Evolutionary conservation across 768 basidiomycete species (phyloP), one percentile per base, ranked within the genome.

Genomic region (Boletus tomentosulus): DNA sequence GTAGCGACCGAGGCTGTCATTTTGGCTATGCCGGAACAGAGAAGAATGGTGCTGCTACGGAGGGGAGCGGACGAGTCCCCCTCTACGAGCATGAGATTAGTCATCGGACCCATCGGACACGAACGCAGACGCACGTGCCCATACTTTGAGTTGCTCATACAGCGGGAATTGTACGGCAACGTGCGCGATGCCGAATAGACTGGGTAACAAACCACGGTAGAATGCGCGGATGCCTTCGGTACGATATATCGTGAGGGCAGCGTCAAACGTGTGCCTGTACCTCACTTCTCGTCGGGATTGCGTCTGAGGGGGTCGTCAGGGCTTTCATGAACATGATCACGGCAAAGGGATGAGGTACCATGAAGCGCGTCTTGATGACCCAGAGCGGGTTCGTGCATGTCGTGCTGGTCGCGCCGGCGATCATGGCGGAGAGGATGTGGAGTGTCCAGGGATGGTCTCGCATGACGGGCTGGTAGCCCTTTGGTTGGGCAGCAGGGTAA

Each of bases 321-420:
- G 49, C 22, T 31, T 25, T 19, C 19, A 19, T 19, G 19, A 42
- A 33, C 12, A 46, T 48, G 43, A 41, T 24, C 31, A 41, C 15
- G 46, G 43, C 4, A 31, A 22, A 9, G 49, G 22, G 31, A 49
- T 37, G 43, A 54, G 76, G 59, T 58, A 96, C 96, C 97, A 98
- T 98, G 74, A 98, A 98, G 28, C 97, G 85, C 24, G 96, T 98
- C 76, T 98, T 98, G 71, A 99, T 94, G 39, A 99, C 93, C 97
- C 97, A 99, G 7, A 99, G 71, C 0, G 97, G 97, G 72, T 92
- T 98, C 25, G 97, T 98, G 64, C 87, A 87, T 49, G 92, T 83
- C 6, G 97, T 97, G 65, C 96, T 95, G 19, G 87, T 77, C 6
- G 92, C 95, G 12, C 97, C 97, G 1, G 96, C 97, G 42, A 83